Evolutionary conservation across 805 yeast species (phyloP).

Genomic region (Pichia phayaonensis): DNA sequence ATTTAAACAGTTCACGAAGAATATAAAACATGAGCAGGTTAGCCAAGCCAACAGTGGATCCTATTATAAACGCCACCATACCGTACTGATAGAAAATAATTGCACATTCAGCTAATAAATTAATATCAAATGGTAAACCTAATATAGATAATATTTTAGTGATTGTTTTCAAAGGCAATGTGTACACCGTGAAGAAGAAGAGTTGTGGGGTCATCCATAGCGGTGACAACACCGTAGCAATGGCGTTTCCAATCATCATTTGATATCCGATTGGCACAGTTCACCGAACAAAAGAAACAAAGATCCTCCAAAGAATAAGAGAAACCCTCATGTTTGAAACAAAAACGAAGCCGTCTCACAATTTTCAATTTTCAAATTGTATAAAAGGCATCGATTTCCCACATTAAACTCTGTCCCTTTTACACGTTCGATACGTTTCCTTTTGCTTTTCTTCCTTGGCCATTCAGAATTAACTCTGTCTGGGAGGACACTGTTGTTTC

Average conservation of each 20-base stretch:
- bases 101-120: slow-evolving; percentile 1
- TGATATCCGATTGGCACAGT: not conserved
- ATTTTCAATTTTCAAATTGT: not conserved
- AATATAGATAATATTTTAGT: not conserved
- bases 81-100: slow-evolving; percentile 20
- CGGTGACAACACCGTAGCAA: not conserved
- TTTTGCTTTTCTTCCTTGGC: not conserved
- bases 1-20: slow-evolving; percentile 4
- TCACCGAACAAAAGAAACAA: not conserved
- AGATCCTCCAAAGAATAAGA: not conserved
- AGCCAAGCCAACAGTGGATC: slow-evolving; percentile 16
- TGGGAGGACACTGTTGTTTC: not conserved
- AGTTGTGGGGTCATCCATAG: slow-evolving; percentile 2
- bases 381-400: not conserved
- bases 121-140: not conserved
- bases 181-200: not conserved
- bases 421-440: too few relatives aligned
- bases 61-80: slow-evolving; percentile 18
- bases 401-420: not conserved
- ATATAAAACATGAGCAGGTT: slow-evolving; percentile 14
- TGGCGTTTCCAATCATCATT: not conserved
- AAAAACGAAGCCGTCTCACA: not conserved
- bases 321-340: not conserved
- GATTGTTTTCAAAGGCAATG: not conserved
- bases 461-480: not conserved